These are phyloP conservation scores for Pisolithus orientalis DNA, from an alignment of 768 basidiomycete species.

Conservation along the genomic window DNA sequence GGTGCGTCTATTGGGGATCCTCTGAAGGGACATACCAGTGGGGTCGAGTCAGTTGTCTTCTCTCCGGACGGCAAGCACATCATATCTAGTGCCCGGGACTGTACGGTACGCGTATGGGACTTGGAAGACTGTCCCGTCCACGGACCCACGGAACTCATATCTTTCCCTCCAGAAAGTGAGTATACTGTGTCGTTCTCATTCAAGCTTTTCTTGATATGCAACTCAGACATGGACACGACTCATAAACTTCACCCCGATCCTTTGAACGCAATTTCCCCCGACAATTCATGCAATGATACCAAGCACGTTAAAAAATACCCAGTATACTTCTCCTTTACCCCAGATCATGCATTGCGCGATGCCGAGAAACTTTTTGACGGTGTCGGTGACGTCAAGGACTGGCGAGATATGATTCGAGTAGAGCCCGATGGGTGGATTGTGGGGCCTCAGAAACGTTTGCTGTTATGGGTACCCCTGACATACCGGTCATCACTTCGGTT, in stretches of 20 bases:
- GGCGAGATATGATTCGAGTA: background rate
- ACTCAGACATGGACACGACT: too few relatives aligned
- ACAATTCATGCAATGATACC: background rate
- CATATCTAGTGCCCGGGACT: background rate
- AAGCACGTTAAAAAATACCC: background rate
- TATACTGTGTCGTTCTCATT: background rate
- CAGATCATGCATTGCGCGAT: background rate
- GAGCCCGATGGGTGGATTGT: constrained; percentile 2
- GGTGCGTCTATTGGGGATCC: background rate
- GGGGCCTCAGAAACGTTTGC: background rate
- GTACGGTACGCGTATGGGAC: constrained; percentile 6
- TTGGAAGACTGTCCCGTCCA: background rate
- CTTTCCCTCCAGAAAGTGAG: background rate
- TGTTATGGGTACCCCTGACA: constrained; percentile 5
- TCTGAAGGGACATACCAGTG: background rate
- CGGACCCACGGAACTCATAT: background rate
- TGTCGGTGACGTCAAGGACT: background rate
- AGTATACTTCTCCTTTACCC: background rate
- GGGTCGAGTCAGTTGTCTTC: background rate
- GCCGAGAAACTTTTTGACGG: background rate
- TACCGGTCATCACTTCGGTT: background rate
- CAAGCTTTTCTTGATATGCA: background rate
- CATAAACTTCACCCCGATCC: too few relatives aligned
- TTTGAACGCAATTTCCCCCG: too few relatives aligned
- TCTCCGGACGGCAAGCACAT: constrained; percentile 1